Evolutionary conservation across 1,284 basidiomycete species (phyloP).

Genomic region (Trichosporon sp.): DNA sequence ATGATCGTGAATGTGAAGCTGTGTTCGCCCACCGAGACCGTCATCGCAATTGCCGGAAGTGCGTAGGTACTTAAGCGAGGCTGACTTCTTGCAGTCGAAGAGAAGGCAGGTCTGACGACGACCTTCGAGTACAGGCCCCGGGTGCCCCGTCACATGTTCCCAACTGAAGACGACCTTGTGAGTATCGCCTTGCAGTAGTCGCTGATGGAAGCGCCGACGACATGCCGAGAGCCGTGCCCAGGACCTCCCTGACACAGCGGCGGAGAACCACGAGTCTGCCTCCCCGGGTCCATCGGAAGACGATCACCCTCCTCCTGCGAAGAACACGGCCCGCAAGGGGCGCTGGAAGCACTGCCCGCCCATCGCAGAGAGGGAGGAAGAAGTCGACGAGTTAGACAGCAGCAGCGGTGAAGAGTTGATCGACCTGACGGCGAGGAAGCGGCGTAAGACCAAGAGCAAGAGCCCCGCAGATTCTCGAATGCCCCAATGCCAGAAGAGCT

Average conservation of each 20-base stretch:
- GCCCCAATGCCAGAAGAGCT: not conserved
- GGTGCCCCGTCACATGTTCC: conserved; percentile 21
- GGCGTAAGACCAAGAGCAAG: not conserved
- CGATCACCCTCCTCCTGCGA: not conserved
- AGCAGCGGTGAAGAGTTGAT: conserved; percentile 14
- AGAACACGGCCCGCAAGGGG: not conserved
- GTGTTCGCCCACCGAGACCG: conserved; percentile 16
- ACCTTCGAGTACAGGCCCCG: conserved; percentile 27
- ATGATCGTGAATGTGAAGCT: conserved; percentile 23
- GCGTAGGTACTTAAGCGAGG: not conserved
- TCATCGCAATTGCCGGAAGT: conserved; percentile 29
- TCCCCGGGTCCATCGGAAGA: not conserved
- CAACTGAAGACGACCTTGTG: conserved; percentile 6
- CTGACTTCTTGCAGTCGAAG: conserved; percentile 30
- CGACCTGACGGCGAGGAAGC: conserved; percentile 8
- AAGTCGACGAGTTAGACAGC: not conserved
- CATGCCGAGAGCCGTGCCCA: not conserved
- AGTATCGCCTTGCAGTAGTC: not conserved
- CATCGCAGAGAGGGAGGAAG: not conserved
- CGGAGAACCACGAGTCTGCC: not conserved
- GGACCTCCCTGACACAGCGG: no score
- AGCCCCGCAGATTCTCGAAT: not conserved
- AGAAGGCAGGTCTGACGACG: conserved; percentile 31
- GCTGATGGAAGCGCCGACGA: not conserved
- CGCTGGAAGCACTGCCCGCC: not conserved